These are phyloP conservation scores for Solanum pimpinellifolium DNA, from an alignment of 257 asterid species.

Conservation along the genomic window DNA sequence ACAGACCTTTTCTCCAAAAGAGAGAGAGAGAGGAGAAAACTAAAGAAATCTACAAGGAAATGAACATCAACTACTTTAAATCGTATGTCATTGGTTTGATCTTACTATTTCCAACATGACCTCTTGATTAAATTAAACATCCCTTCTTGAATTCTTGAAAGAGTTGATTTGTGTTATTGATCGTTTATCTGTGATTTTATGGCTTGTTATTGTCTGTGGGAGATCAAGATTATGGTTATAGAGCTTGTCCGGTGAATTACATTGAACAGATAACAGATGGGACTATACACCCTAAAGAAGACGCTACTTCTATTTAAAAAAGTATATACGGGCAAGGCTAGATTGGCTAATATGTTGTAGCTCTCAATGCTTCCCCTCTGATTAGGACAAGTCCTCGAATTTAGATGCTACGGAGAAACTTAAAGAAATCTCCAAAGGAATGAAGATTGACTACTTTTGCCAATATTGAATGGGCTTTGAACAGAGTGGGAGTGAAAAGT, in stretches of 20 bases:
- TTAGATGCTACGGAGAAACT: neutral
- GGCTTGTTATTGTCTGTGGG: neutral
- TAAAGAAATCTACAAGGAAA: neutral
- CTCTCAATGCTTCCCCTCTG: neutral
- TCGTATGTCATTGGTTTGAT: neutral
- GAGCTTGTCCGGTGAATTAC: neutral
- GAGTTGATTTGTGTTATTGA: neutral
- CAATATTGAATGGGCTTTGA: neutral
- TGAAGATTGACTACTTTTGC: neutral
- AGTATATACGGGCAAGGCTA: neutral
- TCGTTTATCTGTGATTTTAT: neutral
- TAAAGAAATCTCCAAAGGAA: neutral
- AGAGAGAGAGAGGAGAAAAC: no score
- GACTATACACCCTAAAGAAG: neutral
- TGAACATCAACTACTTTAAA: neutral
- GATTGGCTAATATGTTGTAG: neutral
- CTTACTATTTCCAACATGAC: neutral
- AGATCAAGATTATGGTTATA: neutral
- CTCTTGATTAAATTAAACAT: neutral
- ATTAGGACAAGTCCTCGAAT: neutral
- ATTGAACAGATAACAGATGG: neutral
- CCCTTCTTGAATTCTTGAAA: neutral
- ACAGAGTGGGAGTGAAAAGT: neutral
- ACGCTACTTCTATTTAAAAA: neutral
- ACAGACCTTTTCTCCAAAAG: no score